These are phyloP conservation scores for Plasmodium reichenowi DNA, from an alignment of 169 alveolate genomes.

Conservation along the genomic window DNA sequence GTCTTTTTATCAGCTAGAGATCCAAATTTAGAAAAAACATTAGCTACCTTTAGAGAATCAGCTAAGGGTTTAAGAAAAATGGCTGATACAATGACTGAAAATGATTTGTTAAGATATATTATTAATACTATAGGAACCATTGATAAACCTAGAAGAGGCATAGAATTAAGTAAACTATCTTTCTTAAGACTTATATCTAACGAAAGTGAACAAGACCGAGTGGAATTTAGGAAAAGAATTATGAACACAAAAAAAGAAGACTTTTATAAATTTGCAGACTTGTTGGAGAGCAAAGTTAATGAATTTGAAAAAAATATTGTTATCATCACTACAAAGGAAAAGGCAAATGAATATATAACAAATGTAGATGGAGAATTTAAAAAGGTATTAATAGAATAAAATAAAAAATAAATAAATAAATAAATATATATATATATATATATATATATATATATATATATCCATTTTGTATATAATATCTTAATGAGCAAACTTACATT, in stretches of 20 bases:
- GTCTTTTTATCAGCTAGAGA: slow-evolving; percentile 63
- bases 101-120: slow-evolving; percentile 64
- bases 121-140: slow-evolving; percentile 61
- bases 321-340: slow-evolving; percentile 55
- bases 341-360: slow-evolving; percentile 39
- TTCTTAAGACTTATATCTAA: slow-evolving; percentile 42
- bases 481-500: no score
- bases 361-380: slow-evolving; percentile 47
- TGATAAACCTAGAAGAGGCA: slow-evolving; percentile 74
- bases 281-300: slow-evolving; percentile 49
- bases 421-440: not conserved
- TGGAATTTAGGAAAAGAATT: slow-evolving; percentile 55
- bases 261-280: slow-evolving; percentile 75
- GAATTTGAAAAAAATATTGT: slow-evolving; percentile 72
- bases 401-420: not conserved
- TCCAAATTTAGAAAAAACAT: slow-evolving; percentile 75
- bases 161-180: slow-evolving; percentile 56
- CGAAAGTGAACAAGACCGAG: slow-evolving; percentile 63
- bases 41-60: slow-evolving; percentile 60
- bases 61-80: slow-evolving; percentile 72
- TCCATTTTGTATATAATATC: not conserved
- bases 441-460: not conserved
- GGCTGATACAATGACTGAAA: slow-evolving; percentile 76
- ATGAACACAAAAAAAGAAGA: slow-evolving; percentile 74
- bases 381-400: slow-evolving; percentile 31